Evolutionary conservation across 2,329 filamentous ascomycete genomes (phyloP).

Genomic region (Hawksworthiomyces lignivorus): DNA sequence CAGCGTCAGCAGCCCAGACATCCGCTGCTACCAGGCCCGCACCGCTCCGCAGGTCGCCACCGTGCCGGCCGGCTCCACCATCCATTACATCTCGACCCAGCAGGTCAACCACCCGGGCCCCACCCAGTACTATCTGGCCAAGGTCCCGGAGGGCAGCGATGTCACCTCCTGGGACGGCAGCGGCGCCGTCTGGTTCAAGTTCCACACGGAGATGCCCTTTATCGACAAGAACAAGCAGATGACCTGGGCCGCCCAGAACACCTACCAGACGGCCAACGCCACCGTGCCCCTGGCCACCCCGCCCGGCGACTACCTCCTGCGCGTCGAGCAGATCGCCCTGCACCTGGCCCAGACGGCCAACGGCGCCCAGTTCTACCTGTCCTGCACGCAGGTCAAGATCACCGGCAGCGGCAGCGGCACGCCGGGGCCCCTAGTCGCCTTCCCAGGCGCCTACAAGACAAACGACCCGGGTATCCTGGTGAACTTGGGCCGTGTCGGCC

Average conservation of each 20-base stretch:
- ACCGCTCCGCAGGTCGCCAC: slow-evolving; percentile 22
- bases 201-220: slow-evolving; percentile 30
- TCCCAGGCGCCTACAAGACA: slow-evolving; percentile 26
- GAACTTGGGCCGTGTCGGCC: slow-evolving; percentile 21
- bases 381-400: slow-evolving; percentile 31
- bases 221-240: slow-evolving; percentile 40
- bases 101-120: slow-evolving; percentile 31
- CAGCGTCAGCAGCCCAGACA: slow-evolving; percentile 23
- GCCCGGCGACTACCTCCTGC: slow-evolving; percentile 30
- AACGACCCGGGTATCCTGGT: slow-evolving; percentile 26
- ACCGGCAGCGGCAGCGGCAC: slow-evolving; percentile 27
- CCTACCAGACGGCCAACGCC: slow-evolving; percentile 25
- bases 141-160: slow-evolving; percentile 25
- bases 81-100: slow-evolving; percentile 28
- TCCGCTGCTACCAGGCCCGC: slow-evolving; percentile 27
- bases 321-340: slow-evolving; percentile 32
- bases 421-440: slow-evolving; percentile 22
- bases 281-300: slow-evolving; percentile 27
- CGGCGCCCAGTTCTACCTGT: slow-evolving; percentile 31
- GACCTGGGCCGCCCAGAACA: slow-evolving; percentile 30
- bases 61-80: slow-evolving; percentile 24
- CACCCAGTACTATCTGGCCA: slow-evolving; percentile 32
- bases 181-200: slow-evolving; percentile 31
- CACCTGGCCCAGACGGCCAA: slow-evolving; percentile 28
- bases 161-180: slow-evolving; percentile 29